Percentiles rank a stretch among this genome's conserved stretches.
Conservation (phyloP, 2,329 filamentous ascomycete genomes). For the Zymoseptoria tritici region DNA sequence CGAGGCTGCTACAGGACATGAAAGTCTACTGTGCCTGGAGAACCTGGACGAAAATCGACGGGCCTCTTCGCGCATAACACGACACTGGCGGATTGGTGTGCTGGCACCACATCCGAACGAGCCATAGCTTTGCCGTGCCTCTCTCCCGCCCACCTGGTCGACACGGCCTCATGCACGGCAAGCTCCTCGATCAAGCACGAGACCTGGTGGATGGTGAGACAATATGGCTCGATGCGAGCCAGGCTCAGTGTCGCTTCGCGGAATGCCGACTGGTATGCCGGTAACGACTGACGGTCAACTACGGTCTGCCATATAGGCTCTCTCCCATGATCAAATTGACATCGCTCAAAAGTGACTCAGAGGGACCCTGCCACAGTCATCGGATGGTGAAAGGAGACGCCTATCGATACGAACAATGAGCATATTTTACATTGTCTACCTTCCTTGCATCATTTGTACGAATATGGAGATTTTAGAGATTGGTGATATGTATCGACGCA, state of each 20-base stretch:
- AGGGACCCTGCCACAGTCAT: no score
- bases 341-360: background rate
- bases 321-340: background rate
- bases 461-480: background rate
- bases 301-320: background rate
- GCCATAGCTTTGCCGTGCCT: background rate
- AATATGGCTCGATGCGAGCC: background rate
- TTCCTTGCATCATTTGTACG: background rate
- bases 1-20: slow-evolving; percentile 3
- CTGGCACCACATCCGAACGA: background rate
- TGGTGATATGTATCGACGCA: background rate
- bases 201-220: background rate
- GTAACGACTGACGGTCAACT: background rate
- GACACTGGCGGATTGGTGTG: background rate
- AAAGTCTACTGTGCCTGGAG: background rate
- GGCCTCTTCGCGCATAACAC: background rate
- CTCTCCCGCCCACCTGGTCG: background rate
- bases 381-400: no score
- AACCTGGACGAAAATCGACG: background rate
- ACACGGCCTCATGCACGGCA: background rate
- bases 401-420: no score
- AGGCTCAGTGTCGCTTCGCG: background rate
- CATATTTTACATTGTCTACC: no score
- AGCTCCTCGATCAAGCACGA: background rate
- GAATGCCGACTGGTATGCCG: background rate